A percentile compares a stretch with the other conserved stretches of the same genome.
These are phyloP conservation scores for Roridomyces roridus DNA, from an alignment of 768 basidiomycete species.

Conservation along the genomic window DNA sequence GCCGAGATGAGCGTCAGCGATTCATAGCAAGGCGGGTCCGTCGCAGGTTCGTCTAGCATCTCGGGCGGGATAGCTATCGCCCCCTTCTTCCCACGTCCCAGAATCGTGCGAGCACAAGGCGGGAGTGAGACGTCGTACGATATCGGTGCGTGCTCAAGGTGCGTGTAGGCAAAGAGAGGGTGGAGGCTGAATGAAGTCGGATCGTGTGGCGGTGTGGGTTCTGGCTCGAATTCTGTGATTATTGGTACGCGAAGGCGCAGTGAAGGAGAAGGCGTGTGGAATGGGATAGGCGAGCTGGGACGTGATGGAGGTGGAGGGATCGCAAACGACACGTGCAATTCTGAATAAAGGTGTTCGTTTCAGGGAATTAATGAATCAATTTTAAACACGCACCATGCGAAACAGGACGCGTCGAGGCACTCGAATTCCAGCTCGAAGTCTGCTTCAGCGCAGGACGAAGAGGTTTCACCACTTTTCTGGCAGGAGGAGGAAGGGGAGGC, in stretches of 20 bases:
- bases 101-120: slow-evolving; percentile 62
- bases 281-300: too few species aligned
- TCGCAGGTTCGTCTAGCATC: slow-evolving; percentile 67
- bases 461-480: too few species aligned
- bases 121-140: slow-evolving; percentile 63
- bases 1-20: slow-evolving; percentile 59
- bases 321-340: slow-evolving; percentile 21
- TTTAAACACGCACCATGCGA: slow-evolving; percentile 6
- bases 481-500: too few species aligned
- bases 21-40: slow-evolving; percentile 60
- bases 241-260: too few species aligned
- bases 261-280: too few species aligned
- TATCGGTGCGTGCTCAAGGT: slow-evolving; percentile 64
- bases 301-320: slow-evolving; percentile 4
- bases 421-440: slow-evolving; percentile 18
- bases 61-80: slow-evolving; percentile 62
- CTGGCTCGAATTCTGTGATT: too few species aligned
- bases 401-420: slow-evolving; percentile 7
- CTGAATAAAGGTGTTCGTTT: background rate
- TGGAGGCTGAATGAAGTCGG: slow-evolving; percentile 45
- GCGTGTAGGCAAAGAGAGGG: slow-evolving; percentile 63
- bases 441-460: slow-evolving; percentile 25
- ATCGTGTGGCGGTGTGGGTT: too few species aligned
- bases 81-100: slow-evolving; percentile 58
- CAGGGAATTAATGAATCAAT: background rate